These are phyloP conservation scores for Capsella rubella DNA, from an alignment of 441 rosid species.

Conservation along the genomic window DNA sequence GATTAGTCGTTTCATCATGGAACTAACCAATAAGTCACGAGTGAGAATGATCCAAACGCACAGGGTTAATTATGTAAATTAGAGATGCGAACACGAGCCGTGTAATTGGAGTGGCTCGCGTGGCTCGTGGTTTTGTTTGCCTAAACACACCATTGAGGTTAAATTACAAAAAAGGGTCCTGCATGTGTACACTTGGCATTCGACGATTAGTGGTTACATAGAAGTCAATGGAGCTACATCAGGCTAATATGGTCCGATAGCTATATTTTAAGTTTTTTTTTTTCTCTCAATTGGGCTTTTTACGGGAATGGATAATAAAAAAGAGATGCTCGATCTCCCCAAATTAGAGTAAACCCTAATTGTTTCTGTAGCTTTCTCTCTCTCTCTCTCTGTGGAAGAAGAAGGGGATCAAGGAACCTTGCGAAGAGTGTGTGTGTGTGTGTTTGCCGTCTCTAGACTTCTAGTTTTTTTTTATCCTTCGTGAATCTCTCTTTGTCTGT, in stretches of 20 bases:
- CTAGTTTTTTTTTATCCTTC: background rate
- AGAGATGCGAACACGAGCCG: conserved; percentile 19
- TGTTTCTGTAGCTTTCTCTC: conserved; percentile 25
- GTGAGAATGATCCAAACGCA: background rate
- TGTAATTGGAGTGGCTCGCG: conserved; percentile 24
- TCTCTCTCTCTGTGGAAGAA: background rate
- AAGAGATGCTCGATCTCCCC: conserved; percentile 41
- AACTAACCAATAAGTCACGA: background rate
- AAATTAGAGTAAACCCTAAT: conserved; percentile 48
- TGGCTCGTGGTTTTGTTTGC: conserved; percentile 12
- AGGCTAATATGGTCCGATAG: conserved; percentile 33
- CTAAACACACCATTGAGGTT: conserved; percentile 3
- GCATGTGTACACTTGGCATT: background rate
- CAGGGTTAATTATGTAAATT: conserved; percentile 17
- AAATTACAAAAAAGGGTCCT: conserved; percentile 9
- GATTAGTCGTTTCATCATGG: conserved; percentile 1
- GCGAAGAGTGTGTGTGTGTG: conserved; percentile 15
- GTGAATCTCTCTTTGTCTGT: conserved; percentile 40
- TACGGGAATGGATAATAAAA: conserved; percentile 35
- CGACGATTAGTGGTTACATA: background rate
- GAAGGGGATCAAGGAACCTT: conserved; percentile 35
- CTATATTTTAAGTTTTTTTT: background rate
- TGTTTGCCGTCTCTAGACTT: conserved; percentile 25
- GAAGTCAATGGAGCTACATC: background rate
- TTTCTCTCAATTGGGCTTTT: conserved; percentile 22